These are phyloP conservation scores for Solanum hybrid DNA, from an alignment of 305 asterid species.

Conservation along the genomic window DNA sequence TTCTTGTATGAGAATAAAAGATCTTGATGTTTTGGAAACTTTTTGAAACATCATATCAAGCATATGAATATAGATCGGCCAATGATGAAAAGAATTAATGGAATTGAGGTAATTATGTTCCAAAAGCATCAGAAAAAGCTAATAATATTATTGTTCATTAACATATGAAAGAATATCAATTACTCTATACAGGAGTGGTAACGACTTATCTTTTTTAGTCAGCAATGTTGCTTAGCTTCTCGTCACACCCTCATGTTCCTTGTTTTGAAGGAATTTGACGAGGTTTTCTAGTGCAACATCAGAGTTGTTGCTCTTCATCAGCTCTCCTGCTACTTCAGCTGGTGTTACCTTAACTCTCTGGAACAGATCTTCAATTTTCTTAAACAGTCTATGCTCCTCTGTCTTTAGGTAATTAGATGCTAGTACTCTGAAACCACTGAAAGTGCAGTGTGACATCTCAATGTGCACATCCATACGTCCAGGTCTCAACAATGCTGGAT, in stretches of 20 bases:
- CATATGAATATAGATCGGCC: neutral
- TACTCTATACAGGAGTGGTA: neutral
- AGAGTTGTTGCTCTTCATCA: slow-evolving; percentile 50
- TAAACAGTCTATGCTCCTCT: slow-evolving; percentile 37
- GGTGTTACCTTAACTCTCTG: slow-evolving; percentile 54
- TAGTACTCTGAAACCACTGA: slow-evolving; percentile 48
- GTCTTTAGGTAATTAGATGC: slow-evolving; percentile 48
- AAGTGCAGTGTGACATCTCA: slow-evolving; percentile 62
- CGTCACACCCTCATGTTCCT: slow-evolving; percentile 2
- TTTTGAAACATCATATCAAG: neutral
- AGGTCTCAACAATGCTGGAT: slow-evolving; percentile 60
- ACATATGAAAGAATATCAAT: neutral
- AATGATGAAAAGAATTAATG: neutral
- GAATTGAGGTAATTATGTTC: neutral
- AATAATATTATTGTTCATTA: neutral
- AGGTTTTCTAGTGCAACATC: slow-evolving; percentile 36
- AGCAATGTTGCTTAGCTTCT: slow-evolving; percentile 23
- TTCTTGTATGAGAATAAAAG: neutral
- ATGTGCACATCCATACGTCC: slow-evolving; percentile 77
- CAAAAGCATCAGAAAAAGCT: neutral
- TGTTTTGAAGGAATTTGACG: slow-evolving; percentile 28
- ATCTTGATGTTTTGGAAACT: neutral
- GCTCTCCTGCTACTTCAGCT: slow-evolving; percentile 82
- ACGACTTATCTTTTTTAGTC: slow-evolving; percentile 15
- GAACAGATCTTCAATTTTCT: slow-evolving; percentile 29